phyloP scores from a whole-genome alignment of 345 rosid genomes.

The Hibiscus mutabilis region DNA sequence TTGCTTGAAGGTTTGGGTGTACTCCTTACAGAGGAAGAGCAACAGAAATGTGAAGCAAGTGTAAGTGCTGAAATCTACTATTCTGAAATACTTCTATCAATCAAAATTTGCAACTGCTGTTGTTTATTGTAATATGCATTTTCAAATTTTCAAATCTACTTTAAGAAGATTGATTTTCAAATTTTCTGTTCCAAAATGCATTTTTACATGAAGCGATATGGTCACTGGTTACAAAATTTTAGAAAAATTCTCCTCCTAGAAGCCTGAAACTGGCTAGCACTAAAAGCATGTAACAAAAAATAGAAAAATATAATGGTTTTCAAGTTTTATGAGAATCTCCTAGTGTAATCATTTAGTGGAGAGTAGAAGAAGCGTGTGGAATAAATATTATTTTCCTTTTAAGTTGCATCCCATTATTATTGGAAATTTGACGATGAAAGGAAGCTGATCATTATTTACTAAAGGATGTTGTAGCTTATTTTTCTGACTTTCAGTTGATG shows the following conservation, averaged over 20 bases:
- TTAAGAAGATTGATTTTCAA: neutral
- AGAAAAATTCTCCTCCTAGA: neutral
- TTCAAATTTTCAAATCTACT: too few species aligned
- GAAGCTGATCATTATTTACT: neutral
- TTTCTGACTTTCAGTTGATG: slow-evolving; percentile 14
- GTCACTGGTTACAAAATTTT: neutral
- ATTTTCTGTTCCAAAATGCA: neutral
- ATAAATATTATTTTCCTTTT: neutral
- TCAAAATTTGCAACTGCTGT: neutral
- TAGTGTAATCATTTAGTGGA: neutral
- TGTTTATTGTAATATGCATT: neutral
- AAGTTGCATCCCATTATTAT: neutral
- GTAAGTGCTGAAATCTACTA: slow-evolving; percentile 33
- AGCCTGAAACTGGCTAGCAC: neutral
- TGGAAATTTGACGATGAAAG: neutral
- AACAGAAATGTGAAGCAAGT: slow-evolving; percentile 79
- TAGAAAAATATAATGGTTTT: neutral
- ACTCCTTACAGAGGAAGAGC: slow-evolving; percentile 94
- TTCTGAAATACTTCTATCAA: slow-evolving; percentile 1
- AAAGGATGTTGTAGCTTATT: neutral
- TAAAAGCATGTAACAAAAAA: neutral
- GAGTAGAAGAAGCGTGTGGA: neutral
- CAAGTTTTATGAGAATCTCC: neutral
- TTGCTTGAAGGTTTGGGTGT: slow-evolving; percentile 98
- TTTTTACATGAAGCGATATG: neutral